Evolutionary conservation across 2,329 filamentous ascomycete genomes (phyloP).

Genomic region (Pleurostoma richardsiae): DNA sequence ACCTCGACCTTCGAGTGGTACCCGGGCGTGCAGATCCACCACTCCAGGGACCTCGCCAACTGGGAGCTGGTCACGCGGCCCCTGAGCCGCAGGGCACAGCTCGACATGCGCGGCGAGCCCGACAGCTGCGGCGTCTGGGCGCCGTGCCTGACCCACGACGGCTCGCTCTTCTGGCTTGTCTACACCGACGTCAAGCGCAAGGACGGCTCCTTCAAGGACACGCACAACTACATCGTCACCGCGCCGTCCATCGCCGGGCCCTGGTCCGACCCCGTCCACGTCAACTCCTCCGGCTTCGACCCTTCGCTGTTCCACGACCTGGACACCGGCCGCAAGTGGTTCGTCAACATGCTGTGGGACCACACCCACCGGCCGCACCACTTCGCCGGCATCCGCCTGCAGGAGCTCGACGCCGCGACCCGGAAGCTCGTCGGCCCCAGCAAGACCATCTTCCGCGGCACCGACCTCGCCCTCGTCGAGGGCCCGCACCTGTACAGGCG

Average conservation of each 20-base stretch:
- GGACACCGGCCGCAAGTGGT: constrained; percentile 49
- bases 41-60: constrained; percentile 47
- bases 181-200: constrained; percentile 65
- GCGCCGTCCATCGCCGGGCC: constrained; percentile 49
- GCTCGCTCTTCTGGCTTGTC: constrained; percentile 56
- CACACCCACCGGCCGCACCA: constrained; percentile 40
- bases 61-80: constrained; percentile 43
- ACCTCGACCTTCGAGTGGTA: constrained; percentile 53
- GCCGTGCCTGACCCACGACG: constrained; percentile 58
- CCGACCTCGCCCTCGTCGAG: constrained; percentile 49
- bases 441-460: constrained; percentile 51
- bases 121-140: constrained; percentile 61
- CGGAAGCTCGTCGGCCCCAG: constrained; percentile 48
- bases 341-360: constrained; percentile 53
- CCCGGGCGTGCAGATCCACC: constrained; percentile 50
- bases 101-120: constrained; percentile 54
- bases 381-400: constrained; percentile 54
- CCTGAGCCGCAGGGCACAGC: constrained; percentile 41
- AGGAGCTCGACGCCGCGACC: constrained; percentile 47
- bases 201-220: constrained; percentile 60
- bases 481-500: constrained; percentile 55
- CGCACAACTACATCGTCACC: constrained; percentile 58
- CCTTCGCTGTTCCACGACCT: constrained; percentile 53
- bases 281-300: constrained; percentile 59
- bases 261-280: constrained; percentile 56